Evolutionary conservation across 805 yeast species (phyloP), one percentile per base, ranked within the genome.

Genomic region (Alloascoidea africana): DNA sequence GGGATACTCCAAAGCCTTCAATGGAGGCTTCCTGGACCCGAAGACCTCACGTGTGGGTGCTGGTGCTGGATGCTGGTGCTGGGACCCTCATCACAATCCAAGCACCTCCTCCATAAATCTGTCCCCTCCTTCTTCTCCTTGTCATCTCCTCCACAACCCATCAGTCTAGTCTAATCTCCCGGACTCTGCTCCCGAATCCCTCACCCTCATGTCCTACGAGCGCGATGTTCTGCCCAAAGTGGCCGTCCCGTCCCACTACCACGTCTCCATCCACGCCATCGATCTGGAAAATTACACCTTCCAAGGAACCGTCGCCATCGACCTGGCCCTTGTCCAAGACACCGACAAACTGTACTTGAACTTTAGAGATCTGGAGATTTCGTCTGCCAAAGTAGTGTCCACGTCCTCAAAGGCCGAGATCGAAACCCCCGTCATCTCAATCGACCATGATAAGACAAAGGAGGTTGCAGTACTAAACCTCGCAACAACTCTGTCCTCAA

Each of bases 241-340:
- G 40, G 63, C 63, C 41, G 60, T 55, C 41, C 69, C 69, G 3
- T 42, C 53, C 38, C 61, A 62, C 43, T 64, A 64, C 44, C 58
- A 55, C 36, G 45, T 64, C 36, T 53, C 59, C 16, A 48, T 64
- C 32, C 18, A 11, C 17, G 18, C n/a, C 17, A 14, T 34, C 5
- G 50, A 63, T 46, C 67, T 76, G 41, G 63, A 62, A 36, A 65
- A 67, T 6, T 76, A 76, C 63, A 74, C 68, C 40, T 77, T 71
- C 48, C 57, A 60, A 36, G 85, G 84, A 48, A 55, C 53, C 18
- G 71, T 66, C 43, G 57, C 60, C 36, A 73, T 77, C 46, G 73
- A 70, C 37, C 60, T 77, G 45, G 55, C 60, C 33, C 74, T 76
- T 34, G 60, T 64, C 33, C 76, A 71, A 42, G 45, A 52, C 23